Conservation (phyloP, 2,329 filamentous ascomycete genomes). For the Whalleya microplaca region DNA sequence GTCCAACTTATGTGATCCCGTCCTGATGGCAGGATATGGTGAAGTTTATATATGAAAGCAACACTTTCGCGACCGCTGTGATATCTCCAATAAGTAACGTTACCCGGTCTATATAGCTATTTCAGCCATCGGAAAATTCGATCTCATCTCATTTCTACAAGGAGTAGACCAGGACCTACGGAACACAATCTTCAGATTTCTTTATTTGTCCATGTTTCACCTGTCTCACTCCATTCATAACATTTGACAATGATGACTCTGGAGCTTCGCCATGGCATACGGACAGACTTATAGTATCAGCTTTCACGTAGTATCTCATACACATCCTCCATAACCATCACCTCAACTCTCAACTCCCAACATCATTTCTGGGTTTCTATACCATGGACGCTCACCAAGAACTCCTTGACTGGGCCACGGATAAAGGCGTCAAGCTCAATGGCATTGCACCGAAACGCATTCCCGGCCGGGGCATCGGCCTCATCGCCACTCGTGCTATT, state of each 20-base stretch:
- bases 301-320: background rate
- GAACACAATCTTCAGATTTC: background rate
- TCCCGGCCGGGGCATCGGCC: slow-evolving; percentile 75
- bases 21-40: too few relatives aligned
- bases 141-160: background rate
- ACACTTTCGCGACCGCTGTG: too few relatives aligned
- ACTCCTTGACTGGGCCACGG: slow-evolving; percentile 70
- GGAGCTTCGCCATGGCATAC: slow-evolving; percentile 7
- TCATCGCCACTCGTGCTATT: slow-evolving; percentile 70
- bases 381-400: slow-evolving; percentile 41
- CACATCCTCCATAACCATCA: background rate
- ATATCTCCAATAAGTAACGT: too few relatives aligned
- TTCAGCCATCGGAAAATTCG: too few relatives aligned
- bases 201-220: background rate
- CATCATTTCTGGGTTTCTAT: background rate
- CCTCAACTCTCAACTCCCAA: background rate
- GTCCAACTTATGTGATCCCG: too few relatives aligned
- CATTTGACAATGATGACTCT: slow-evolving; percentile 1
- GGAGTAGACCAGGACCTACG: background rate
- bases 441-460: slow-evolving; percentile 70
- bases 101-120: too few relatives aligned
- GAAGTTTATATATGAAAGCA: too few relatives aligned
- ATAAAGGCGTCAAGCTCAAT: slow-evolving; percentile 67
- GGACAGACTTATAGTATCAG: slow-evolving; percentile 7
- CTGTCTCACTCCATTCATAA: background rate